A percentile compares a stretch with the other conserved stretches of the same genome.
These are phyloP conservation scores for Fusarium chaquense DNA, from an alignment of 2,329 filamentous ascomycete genomes.

Conservation along the genomic window DNA sequence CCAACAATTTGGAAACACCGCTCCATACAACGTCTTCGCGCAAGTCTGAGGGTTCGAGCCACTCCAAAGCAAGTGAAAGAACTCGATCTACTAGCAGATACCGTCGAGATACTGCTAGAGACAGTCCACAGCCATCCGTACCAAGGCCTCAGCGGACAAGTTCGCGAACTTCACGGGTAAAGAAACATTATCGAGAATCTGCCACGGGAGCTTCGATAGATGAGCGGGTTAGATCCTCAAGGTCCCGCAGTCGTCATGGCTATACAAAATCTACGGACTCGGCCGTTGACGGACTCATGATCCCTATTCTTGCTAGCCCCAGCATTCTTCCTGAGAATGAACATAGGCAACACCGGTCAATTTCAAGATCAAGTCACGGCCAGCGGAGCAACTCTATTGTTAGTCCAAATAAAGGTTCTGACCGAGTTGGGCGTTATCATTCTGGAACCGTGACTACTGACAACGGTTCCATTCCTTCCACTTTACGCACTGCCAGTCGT, in stretches of 20 bases:
- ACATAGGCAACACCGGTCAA: neutral
- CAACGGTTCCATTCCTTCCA: neutral
- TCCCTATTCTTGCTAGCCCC: neutral
- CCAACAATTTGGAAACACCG: neutral
- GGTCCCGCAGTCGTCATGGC: neutral
- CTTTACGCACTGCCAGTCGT: neutral
- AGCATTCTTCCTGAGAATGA: neutral
- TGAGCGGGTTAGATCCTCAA: constrained; percentile 3
- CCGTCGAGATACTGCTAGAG: constrained; percentile 44
- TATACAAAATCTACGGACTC: neutral
- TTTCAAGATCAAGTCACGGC: neutral
- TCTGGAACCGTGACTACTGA: neutral
- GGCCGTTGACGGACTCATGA: neutral
- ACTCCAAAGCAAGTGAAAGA: constrained; percentile 1
- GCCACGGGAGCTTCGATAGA: neutral
- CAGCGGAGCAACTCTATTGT: neutral
- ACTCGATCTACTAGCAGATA: constrained; percentile 30
- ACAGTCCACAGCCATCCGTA: neutral
- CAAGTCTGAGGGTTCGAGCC: constrained; percentile 6
- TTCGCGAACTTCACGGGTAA: neutral
- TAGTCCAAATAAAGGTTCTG: neutral
- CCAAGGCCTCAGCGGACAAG: neutral
- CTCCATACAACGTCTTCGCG: neutral
- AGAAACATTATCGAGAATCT: neutral
- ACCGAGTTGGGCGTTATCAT: neutral